phyloP scores from a whole-genome alignment of 495 filamentous ascomycete species.

The Diplogelasinospora grovesii region DNA sequence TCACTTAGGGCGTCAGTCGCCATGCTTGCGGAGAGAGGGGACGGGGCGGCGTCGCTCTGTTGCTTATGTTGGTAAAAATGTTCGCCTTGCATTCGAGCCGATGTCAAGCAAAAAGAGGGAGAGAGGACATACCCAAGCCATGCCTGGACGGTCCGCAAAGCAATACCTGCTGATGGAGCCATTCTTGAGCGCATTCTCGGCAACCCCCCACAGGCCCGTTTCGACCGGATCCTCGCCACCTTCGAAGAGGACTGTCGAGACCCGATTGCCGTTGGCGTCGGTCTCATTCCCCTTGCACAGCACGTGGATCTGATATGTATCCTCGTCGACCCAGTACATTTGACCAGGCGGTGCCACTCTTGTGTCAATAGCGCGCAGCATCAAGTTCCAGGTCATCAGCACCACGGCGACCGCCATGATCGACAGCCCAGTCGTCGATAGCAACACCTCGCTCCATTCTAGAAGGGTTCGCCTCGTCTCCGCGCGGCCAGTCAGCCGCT shows the following conservation, averaged over 20 bases:
- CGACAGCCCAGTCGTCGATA: constrained; percentile 62
- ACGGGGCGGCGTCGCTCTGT: constrained; percentile 79
- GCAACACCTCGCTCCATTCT: constrained; percentile 79
- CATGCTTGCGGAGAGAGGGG: constrained; percentile 87
- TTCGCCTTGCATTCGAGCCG: not conserved
- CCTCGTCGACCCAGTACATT: constrained; percentile 68
- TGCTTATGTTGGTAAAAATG: not conserved
- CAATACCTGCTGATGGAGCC: constrained; percentile 82
- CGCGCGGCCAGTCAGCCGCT: constrained; percentile 80
- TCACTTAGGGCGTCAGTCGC: constrained; percentile 78
- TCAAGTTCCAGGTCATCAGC: constrained; percentile 71
- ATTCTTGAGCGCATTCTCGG: constrained; percentile 56
- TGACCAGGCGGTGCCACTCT: constrained; percentile 63
- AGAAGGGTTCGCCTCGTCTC: constrained; percentile 74
- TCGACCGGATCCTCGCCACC: constrained; percentile 75
- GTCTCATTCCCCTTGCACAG: constrained; percentile 68
- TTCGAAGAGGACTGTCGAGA: constrained; percentile 74
- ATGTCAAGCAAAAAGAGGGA: not conserved
- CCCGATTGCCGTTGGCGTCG: constrained; percentile 38
- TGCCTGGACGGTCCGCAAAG: constrained; percentile 89
- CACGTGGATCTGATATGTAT: constrained; percentile 79
- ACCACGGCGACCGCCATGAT: constrained; percentile 58
- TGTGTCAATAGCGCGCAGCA: constrained; percentile 69
- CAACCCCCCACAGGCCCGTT: constrained; percentile 64
- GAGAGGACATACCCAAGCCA: constrained; percentile 58